Evolutionary conservation across 2,329 filamentous ascomycete species (phyloP).

Genomic region (Ophiostoma ulmi): DNA sequence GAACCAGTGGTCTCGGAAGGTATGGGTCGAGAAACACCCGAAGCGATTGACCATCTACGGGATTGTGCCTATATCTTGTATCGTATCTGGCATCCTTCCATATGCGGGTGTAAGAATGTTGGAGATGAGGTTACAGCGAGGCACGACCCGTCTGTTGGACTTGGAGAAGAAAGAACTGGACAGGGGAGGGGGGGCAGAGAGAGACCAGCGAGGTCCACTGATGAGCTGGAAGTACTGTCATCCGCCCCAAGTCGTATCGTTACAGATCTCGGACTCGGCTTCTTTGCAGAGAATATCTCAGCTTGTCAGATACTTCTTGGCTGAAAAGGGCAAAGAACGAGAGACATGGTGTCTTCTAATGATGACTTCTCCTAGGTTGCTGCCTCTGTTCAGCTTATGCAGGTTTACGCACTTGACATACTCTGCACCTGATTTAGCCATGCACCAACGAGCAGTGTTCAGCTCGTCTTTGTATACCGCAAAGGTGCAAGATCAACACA

Average conservation of each 20-base stretch:
- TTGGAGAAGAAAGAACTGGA: background rate
- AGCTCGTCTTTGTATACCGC: background rate
- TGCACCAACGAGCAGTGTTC: background rate
- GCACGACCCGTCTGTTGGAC: conserved; percentile 7
- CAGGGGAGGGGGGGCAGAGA: background rate
- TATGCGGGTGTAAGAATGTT: background rate
- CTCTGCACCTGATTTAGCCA: background rate
- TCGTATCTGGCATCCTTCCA: background rate
- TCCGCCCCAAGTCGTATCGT: background rate
- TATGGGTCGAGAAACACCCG: background rate
- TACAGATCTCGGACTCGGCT: conserved; percentile 3
- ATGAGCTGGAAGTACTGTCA: background rate
- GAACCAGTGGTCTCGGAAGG: background rate
- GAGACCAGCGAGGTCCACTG: background rate
- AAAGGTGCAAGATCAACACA: conserved; percentile 9
- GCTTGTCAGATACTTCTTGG: background rate
- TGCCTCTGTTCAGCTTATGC: background rate
- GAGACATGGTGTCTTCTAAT: no score
- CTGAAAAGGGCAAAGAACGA: background rate
- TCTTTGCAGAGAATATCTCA: background rate
- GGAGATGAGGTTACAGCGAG: conserved; percentile 3
- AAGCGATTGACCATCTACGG: background rate
- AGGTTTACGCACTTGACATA: background rate
- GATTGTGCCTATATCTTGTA: background rate
- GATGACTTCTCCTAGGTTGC: background rate